Evolutionary conservation across 352 stramenopile species (phyloP), one percentile per base, ranked within the genome.

Genomic region (Stramenopiles sp.): DNA sequence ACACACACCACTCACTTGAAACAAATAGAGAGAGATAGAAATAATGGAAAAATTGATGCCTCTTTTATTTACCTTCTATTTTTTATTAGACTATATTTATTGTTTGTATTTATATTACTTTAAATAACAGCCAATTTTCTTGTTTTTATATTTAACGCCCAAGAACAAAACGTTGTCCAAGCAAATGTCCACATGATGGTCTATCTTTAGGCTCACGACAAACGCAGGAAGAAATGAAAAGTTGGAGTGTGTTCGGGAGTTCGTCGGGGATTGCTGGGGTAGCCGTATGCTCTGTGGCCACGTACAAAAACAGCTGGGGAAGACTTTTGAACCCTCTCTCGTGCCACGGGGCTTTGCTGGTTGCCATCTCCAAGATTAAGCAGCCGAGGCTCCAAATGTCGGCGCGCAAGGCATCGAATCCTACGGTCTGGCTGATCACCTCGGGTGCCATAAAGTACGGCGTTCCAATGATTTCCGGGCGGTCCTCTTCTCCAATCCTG

Each of bases 371-470:
- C 12, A 96, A 81, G 71, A 91, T 78, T 3, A 89, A 87, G 74
- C 88, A 93, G 31, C 89, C 90, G 34, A 96, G 78, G 1, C 83
- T 87, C 90, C 90, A 96, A 25, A 96, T 83, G 78, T 96, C 90
- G 0, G 88, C 84, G 74, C 92, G 92, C 12, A 63, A 25, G 12
- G 12, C 43, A 63, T 63, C 43, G 25, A 18, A 25, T 18, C 43
- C 43, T 63, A 18, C 25, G 12, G 81, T 83, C 18, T 88, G 87
- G 6, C 87, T 88, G 25, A 95, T 87, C n/a, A 96, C 84, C 83
- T 98, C 92, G 0, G 92, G 92, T 1, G 92, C 89, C 90, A 96
- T 96, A 88, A 88, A 96, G 76, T 92, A 95, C 25, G 90, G 89
- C 18, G 88, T 95, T 0, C 93, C 87, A 63, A 63, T 63, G 12